Percentiles rank a stretch among this genome's conserved stretches.
phyloP scores from a whole-genome alignment of 1,284 basidiomycete genomes.

The Leccinum angustisporum region DNA sequence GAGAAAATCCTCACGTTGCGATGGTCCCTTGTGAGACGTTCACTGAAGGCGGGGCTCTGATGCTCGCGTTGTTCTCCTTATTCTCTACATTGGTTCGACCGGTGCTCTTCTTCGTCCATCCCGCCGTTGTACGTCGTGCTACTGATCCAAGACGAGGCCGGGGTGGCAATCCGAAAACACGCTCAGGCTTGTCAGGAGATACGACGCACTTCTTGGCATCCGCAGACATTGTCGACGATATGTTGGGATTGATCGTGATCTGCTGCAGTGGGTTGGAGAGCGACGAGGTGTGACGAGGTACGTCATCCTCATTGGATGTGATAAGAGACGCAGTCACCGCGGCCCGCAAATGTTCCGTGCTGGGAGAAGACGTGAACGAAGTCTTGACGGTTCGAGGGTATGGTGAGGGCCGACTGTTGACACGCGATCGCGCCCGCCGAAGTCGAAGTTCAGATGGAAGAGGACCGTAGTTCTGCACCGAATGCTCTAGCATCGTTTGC shows the following conservation, averaged over 20 bases:
- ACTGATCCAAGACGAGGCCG: conserved; percentile 56
- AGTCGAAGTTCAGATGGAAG: conserved; percentile 66
- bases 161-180: conserved; percentile 40
- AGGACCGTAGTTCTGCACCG: conserved; percentile 64
- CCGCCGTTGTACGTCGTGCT: conserved; percentile 54
- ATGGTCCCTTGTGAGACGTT: conserved; percentile 42
- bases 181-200: conserved; percentile 33
- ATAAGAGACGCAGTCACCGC: conserved; percentile 32
- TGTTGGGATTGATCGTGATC: conserved; percentile 26
- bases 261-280: conserved; percentile 23
- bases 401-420: conserved; percentile 67
- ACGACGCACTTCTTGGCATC: conserved; percentile 11
- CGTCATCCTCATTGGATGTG: conserved; percentile 4
- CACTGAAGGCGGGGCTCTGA: conserved; percentile 4
- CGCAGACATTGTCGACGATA: conserved; percentile 3
- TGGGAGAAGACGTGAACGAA: conserved; percentile 40
- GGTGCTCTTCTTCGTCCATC: conserved; percentile 60
- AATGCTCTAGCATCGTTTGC: conserved; percentile 71
- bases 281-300: conserved; percentile 8
- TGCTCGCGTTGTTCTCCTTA: conserved; percentile 50
- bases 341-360: conserved; percentile 39
- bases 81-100: conserved; percentile 43
- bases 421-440: conserved; percentile 61
- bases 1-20: conserved; percentile 52
- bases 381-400: conserved; percentile 57